Evolutionary conservation across 1,284 basidiomycete species (phyloP), one percentile per base, ranked within the genome.

Genomic region (Serendipita sp.): DNA sequence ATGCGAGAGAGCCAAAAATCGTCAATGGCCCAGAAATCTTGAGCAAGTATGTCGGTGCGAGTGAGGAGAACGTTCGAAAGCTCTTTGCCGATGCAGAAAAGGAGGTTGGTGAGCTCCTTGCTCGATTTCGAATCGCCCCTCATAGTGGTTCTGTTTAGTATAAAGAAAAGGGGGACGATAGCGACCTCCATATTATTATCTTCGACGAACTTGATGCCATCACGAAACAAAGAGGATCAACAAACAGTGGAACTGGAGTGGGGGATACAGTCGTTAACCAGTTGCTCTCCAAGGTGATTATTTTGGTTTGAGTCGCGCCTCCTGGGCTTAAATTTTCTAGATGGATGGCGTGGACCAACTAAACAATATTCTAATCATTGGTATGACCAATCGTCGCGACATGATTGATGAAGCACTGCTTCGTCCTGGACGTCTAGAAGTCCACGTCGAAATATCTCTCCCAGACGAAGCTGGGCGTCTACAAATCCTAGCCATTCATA

Each of bases 261-360:
- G 96, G 95, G 29, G 96, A 99, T 74, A 97, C 88, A 43, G 91
- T 99, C 15, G 96, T 99, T 72, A 99, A 99, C 75, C 96, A 99
- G 77, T 82, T 99, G 61, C 80, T 99, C 26, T 95, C 95, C 41
- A 99, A 99, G 82, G 91, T 86, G 38, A 5, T 13, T 41, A 41
- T 41, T 13, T 41, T 63, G 29, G 77, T 67, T 30, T 22, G 22
- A 22, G 13, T 47, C 2, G 50, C 5, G 29, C 15, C 42, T 41
- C 13, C 38, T 41, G 5, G 6, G 13, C 38, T 41, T 55, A 12
- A 53, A 13, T 3, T 34, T 26, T 65, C 3, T 64, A 93, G 91
- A 95, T 99, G 91, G 96, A 99, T 70, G 96, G 96, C 79, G 96
- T 99, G 3, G 96, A 99, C 72, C 91, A 94, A 76, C 81, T 99